Evolutionary conservation across 2,329 filamentous ascomycete genomes (phyloP).

Genomic region (Aspergillus tamarii): DNA sequence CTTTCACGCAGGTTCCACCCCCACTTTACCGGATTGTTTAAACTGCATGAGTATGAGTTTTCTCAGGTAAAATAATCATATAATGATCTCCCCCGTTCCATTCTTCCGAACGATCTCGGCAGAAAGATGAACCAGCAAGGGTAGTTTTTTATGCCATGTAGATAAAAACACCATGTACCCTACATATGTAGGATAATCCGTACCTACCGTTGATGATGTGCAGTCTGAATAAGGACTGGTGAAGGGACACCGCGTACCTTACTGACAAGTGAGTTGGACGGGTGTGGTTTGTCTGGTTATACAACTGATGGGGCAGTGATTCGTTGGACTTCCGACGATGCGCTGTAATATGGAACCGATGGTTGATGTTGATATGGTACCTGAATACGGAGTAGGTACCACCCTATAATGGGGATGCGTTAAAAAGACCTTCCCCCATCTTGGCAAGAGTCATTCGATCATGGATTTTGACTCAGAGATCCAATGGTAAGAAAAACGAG

Average conservation of each 20-base stretch:
- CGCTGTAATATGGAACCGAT: background rate
- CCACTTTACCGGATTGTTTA: constrained; percentile 4
- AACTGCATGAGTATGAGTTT: background rate
- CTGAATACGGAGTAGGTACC: background rate
- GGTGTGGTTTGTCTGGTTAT: constrained; percentile 1
- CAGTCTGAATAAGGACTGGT: constrained; percentile 5
- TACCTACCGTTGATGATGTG: background rate
- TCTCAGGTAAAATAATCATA: background rate
- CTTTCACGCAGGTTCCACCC: background rate
- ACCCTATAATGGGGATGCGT: background rate
- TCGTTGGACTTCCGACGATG: background rate
- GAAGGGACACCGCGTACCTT: background rate
- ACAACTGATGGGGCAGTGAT: background rate
- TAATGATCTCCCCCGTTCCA: background rate
- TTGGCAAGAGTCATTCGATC: background rate
- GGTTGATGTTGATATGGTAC: background rate
- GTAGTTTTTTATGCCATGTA: background rate
- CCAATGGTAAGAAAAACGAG: background rate
- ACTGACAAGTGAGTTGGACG: constrained; percentile 1
- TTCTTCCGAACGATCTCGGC: background rate
- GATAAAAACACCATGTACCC: background rate
- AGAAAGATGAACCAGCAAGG: background rate
- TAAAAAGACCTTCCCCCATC: background rate
- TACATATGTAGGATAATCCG: background rate
- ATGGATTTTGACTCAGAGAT: background rate